Base-by-base conservation (phyloP, 371 early-diverging fungal genomes). In the Batkoa obscura region DNA sequence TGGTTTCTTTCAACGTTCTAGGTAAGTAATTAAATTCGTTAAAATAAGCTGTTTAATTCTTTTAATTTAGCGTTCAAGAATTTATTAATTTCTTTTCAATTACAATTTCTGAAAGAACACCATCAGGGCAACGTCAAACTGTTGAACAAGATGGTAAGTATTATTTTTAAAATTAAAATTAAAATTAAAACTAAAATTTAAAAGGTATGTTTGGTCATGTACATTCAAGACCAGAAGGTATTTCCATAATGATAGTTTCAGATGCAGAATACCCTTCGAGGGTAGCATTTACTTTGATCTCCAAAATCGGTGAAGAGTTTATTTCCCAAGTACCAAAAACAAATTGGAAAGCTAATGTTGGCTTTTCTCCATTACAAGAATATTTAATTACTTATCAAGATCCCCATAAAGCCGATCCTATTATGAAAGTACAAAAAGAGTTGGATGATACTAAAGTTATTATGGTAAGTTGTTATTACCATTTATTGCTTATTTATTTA, bases 371-470 rank as follows among this genome's bases (percentile, higher is more conserved):
- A 60, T 66, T 94, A 43, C 69, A 75, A 55, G 75, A 76, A 35
- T 83, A 83, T 53, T 62, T 97, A 37, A 61, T 47, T 0, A 83
- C 82, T 62, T 88, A 84, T 61, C 95, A 97, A 78, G 88, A 93
- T 65, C 96, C 96, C 45, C 78, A 86, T 58, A 79, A 86, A 59
- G 90, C 89, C 4, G 98, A 99, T 68, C 83, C 83, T 5, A 87
- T 98, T 58, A 78, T 94, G 78, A 75, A 81, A 62, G 94, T 99
- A 54, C 97, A 98, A 69, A 83, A 83, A 60, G 98, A 99, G 65
- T 68, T 99, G 64, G 97, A 98, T 62, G 94, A 98, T 68, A 98
- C 98, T 0, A 97, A 93, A 68, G 84, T 85, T 46, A 84, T 97
- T 43, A 66, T 99, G 72, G 79, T 84, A 71, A 59, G 68, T 57